Evolutionary conservation across 805 yeast species (phyloP).

Genomic region (Saturnispora diversa): DNA sequence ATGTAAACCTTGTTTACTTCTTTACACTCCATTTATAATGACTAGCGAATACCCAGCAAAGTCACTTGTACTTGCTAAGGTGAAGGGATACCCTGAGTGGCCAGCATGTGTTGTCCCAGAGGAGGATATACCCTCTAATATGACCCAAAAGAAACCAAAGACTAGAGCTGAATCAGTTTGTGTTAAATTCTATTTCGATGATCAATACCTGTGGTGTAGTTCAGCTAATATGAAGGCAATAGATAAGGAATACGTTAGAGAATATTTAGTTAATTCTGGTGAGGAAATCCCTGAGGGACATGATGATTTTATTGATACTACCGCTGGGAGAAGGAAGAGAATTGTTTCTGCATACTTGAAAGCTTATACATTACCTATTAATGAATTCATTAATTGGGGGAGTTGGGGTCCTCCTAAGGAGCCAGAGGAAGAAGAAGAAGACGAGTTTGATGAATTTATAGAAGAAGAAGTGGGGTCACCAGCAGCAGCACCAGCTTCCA

Average conservation of each 20-base stretch:
- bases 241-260: conserved; percentile 34
- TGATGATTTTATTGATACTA: conserved; percentile 6
- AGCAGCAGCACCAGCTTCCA: background rate
- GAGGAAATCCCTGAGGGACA: conserved; percentile 23
- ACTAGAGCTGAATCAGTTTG: conserved; percentile 29
- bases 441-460: conserved; percentile 8
- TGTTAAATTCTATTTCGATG: conserved; percentile 66
- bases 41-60: conserved; percentile 17
- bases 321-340: conserved; percentile 18
- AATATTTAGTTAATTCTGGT: conserved; percentile 23
- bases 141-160: conserved; percentile 45
- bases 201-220: conserved; percentile 62
- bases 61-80: conserved; percentile 65
- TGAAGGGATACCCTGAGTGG: conserved; percentile 87
- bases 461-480: conserved; percentile 7
- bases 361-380: conserved; percentile 39
- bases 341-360: conserved; percentile 27
- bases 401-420: conserved; percentile 33
- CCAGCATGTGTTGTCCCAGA: conserved; percentile 74
- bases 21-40: background rate
- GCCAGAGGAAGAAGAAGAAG: conserved; percentile 14
- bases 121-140: conserved; percentile 49
- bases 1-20: background rate
- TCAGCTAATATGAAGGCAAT: conserved; percentile 43
- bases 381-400: conserved; percentile 37